Percentiles rank a stretch among this genome's conserved stretches.
Conservation (phyloP, 768 basidiomycete species). For the Termitomyces titanicus region DNA sequence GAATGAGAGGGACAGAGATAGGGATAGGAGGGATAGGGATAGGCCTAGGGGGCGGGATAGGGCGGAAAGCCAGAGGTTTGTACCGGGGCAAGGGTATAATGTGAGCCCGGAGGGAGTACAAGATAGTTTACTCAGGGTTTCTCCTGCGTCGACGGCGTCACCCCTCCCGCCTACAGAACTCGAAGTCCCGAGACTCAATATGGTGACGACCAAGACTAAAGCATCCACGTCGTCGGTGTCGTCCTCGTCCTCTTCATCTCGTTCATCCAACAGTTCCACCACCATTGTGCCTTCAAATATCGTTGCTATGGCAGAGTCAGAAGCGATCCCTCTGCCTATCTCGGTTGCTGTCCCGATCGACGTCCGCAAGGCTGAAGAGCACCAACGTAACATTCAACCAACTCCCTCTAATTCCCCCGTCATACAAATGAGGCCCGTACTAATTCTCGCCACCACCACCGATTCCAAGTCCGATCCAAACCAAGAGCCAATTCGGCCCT, state of each 20-base stretch:
- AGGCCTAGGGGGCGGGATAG: constrained; percentile 40
- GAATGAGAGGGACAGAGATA: constrained; percentile 23
- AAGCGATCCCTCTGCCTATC: neutral
- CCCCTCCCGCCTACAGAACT: neutral
- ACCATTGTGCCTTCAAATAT: constrained; percentile 16
- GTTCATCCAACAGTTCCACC: constrained; percentile 22
- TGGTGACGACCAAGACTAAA: constrained; percentile 7
- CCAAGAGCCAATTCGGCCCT: constrained; percentile 3
- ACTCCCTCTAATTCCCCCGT: constrained; percentile 66
- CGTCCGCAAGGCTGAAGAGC: constrained; percentile 17
- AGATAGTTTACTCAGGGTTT: constrained; percentile 21
- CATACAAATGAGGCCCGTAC: constrained; percentile 24
- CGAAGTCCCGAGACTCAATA: neutral
- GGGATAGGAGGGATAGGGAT: constrained; percentile 15
- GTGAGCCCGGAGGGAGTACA: constrained; percentile 31
- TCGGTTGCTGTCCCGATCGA: constrained; percentile 8
- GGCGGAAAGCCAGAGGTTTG: constrained; percentile 32
- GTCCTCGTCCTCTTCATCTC: constrained; percentile 21
- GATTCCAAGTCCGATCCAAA: constrained; percentile 1
- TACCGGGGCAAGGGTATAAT: constrained; percentile 24
- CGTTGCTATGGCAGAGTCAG: neutral
- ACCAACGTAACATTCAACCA: constrained; percentile 33
- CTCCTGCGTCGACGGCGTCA: constrained; percentile 9
- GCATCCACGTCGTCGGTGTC: constrained; percentile 15
- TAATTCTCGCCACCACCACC: constrained; percentile 12